Evolutionary conservation across 2,329 filamentous ascomycete species (phyloP), one percentile per base, ranked within the genome.

Genomic region (Ilyonectria robusta): DNA sequence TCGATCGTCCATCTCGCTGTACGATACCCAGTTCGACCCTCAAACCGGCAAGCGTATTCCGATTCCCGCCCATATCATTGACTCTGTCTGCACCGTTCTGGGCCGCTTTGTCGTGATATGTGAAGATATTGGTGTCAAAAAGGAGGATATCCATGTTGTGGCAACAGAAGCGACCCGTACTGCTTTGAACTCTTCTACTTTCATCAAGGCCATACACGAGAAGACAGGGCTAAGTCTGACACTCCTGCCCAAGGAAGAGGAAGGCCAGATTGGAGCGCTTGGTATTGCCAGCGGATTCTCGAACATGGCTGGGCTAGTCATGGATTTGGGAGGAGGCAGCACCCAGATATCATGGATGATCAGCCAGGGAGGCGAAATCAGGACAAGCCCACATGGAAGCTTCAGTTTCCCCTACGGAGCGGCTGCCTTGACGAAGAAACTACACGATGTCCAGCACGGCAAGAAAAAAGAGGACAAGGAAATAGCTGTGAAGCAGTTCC

Each of bases 261-360:
- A 93, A 75, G 91, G 91, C 0, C 81, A 85, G 46, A 83, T 92
- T 10, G 91, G 91, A 0, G 91, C 91, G 0, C 78, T 91, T 73
- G 91, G 91, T 0, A 87, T 93, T n/a, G 91, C 90, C 2, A 92
- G 89, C 73, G 89, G 88, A 31, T 87, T 92, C 68, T 83, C 83
- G 2, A 79, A 81, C 37, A 85, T 92, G n/a, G 84, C 84, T 51
- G 91, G 91, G 0, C 78, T 93, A 21, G 89, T 92, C 19, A 92
- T 93, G 91, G 91, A 93, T 79, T 81, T 93, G 2, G 91, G 91
- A n/a, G 91, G 91, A 21, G 91, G 91, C 3, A 91, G 88, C 72
- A 91, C 89, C 29, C 91, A 93, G 76, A 85, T 93, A 68, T 91
- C 89, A 13, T 93, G 91, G 90, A 85, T 93, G 75, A 79, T 86